These are phyloP conservation scores for Edaphochlamys debaryana DNA, from an alignment of 139 green algal genomes.

Conservation along the genomic window DNA sequence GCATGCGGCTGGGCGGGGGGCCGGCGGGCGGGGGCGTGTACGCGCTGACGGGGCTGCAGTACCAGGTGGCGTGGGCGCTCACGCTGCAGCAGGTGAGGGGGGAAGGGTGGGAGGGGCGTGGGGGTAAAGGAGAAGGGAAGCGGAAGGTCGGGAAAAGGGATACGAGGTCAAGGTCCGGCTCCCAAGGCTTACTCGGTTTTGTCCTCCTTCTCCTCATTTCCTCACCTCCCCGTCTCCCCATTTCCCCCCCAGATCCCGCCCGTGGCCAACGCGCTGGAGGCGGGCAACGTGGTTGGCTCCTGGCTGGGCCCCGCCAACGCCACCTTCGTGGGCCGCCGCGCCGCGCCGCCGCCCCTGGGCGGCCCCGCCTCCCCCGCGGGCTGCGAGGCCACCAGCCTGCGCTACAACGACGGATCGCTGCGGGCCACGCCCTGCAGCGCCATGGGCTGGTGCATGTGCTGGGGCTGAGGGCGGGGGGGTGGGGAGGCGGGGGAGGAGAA, in stretches of 20 bases:
- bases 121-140: too few species aligned
- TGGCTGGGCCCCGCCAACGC: conserved; percentile 7
- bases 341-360: background rate
- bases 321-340: background rate
- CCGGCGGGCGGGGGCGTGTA: background rate
- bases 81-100: conserved; percentile 35
- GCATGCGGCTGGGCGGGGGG: background rate
- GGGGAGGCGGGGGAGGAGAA: too few species aligned
- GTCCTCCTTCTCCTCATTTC: too few species aligned
- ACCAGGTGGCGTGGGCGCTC: background rate
- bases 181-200: too few species aligned
- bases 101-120: too few species aligned
- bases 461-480: too few species aligned
- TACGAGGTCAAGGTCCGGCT: too few species aligned
- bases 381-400: background rate
- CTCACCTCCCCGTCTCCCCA: too few species aligned
- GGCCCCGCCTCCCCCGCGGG: background rate
- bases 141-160: too few species aligned
- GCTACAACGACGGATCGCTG: background rate
- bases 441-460: conserved; percentile 11
- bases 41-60: background rate
- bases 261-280: background rate
- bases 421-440: background rate
- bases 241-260: too few species aligned
- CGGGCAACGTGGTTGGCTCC: background rate